A percentile compares a stretch with the other conserved stretches of the same genome.
These are phyloP conservation scores for Aspergillus tanneri DNA, from an alignment of 2,329 filamentous ascomycete genomes.

Conservation along the genomic window DNA sequence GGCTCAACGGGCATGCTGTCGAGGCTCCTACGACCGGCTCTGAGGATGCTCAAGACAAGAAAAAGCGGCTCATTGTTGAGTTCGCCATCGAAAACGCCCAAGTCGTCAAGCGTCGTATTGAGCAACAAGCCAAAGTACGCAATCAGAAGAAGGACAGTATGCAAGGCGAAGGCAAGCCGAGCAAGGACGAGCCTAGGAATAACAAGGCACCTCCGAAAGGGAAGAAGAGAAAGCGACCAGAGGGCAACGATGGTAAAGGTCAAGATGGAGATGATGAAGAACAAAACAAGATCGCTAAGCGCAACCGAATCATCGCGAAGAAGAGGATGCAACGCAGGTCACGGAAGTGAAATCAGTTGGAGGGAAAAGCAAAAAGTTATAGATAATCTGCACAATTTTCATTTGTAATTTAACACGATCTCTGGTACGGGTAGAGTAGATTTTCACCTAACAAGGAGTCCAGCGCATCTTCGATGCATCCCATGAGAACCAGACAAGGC, in stretches of 20 bases:
- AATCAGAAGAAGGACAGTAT: constrained; percentile 17
- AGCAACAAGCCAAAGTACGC: constrained; percentile 31
- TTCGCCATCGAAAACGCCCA: constrained; percentile 98
- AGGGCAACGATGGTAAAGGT: constrained; percentile 21
- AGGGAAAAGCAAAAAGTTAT: constrained; percentile 11
- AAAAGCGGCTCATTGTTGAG: constrained; percentile 87
- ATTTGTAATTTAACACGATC: constrained; percentile 8
- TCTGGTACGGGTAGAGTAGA: background rate
- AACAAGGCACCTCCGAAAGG: constrained; percentile 20
- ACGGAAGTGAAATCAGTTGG: constrained; percentile 53
- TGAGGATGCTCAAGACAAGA: constrained; percentile 63
- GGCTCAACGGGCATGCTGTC: constrained; percentile 77
- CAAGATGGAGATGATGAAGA: constrained; percentile 35
- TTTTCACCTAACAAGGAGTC: background rate
- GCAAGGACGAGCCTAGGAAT: constrained; percentile 2
- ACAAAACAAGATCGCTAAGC: constrained; percentile 58
- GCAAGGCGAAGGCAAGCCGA: constrained; percentile 17
- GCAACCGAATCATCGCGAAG: constrained; percentile 78
- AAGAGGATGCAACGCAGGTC: constrained; percentile 71
- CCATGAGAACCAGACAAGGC: background rate
- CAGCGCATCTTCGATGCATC: constrained; percentile 19
- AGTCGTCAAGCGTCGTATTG: constrained; percentile 73
- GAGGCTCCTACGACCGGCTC: constrained; percentile 36
- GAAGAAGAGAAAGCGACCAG: constrained; percentile 36
- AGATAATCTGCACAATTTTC: constrained; percentile 13